Evolutionary conservation across 495 filamentous ascomycete species (phyloP).

Genomic region (Talaromyces ruber): DNA sequence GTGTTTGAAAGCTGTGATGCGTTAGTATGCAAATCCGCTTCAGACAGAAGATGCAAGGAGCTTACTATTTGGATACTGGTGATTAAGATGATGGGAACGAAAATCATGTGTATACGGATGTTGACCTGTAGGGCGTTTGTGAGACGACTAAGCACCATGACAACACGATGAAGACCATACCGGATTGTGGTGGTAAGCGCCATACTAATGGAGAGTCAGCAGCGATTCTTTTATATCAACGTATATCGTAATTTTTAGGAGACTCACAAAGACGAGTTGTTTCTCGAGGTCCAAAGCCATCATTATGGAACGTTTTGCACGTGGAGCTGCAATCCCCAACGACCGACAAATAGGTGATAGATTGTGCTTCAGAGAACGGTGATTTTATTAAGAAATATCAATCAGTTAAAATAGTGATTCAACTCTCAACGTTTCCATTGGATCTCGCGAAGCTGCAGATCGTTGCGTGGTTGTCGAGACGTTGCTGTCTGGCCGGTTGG

Average conservation of each 20-base stretch:
- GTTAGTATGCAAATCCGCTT: slow-evolving; percentile 9
- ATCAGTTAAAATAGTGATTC: background rate
- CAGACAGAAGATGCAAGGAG: background rate
- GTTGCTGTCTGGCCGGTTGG: background rate
- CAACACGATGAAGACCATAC: slow-evolving; percentile 29
- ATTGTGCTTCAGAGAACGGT: background rate
- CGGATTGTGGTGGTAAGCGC: slow-evolving; percentile 83
- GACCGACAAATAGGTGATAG: background rate
- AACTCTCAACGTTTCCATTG: background rate
- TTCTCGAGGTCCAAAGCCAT: slow-evolving; percentile 76
- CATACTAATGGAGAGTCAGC: slow-evolving; percentile 54
- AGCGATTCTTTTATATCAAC: background rate
- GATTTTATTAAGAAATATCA: background rate
- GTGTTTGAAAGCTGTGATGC: slow-evolving; percentile 61
- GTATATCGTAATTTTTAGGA: background rate
- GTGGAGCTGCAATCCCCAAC: background rate
- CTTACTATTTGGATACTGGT: slow-evolving; percentile 73
- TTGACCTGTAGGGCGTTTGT: slow-evolving; percentile 48
- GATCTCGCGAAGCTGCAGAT: background rate
- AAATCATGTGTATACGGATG: slow-evolving; percentile 80
- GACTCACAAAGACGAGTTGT: slow-evolving; percentile 68
- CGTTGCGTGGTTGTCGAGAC: background rate
- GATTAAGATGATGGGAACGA: slow-evolving; percentile 77
- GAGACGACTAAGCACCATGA: slow-evolving; percentile 2
- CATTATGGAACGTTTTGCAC: background rate